These are phyloP conservation scores for Fusarium udum DNA, from an alignment of 2,329 filamentous ascomycete species.

Conservation along the genomic window DNA sequence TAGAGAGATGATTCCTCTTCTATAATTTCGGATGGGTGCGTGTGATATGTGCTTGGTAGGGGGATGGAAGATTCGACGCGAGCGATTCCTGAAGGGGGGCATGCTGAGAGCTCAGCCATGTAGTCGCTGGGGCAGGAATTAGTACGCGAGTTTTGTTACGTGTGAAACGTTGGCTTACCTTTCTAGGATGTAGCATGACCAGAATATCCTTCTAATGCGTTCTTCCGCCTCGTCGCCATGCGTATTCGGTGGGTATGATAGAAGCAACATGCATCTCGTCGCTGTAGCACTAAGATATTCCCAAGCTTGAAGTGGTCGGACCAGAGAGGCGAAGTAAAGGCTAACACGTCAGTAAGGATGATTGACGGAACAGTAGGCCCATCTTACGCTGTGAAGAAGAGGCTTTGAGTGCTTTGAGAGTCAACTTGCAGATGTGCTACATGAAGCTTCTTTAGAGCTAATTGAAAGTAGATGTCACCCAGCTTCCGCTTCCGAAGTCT, in stretches of 20 bases:
- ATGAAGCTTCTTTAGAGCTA: conserved; percentile 56
- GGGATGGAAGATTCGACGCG: conserved; percentile 61
- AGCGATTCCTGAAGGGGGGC: conserved; percentile 61
- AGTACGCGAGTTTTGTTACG: fast-evolving
- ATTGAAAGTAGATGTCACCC: conserved; percentile 57
- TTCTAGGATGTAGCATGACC: conserved; percentile 65
- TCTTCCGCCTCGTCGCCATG: conserved; percentile 55
- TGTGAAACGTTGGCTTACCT: conserved; percentile 44
- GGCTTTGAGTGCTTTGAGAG: conserved; percentile 57
- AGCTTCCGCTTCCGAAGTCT: conserved; percentile 48
- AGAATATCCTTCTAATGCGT: conserved; percentile 61
- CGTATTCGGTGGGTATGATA: conserved; percentile 53
- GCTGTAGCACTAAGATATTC: conserved; percentile 60
- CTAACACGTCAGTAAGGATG: background rate
- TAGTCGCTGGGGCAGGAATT: conserved; percentile 53
- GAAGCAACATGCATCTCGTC: conserved; percentile 59
- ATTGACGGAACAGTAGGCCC: fast-evolving
- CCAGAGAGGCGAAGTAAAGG: conserved; percentile 60
- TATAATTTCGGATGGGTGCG: conserved; percentile 50
- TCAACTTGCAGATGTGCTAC: conserved; percentile 58
- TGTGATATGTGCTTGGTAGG: conserved; percentile 58
- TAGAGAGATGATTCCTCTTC: conserved; percentile 62
- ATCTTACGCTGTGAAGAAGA: conserved; percentile 60
- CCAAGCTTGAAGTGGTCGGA: conserved; percentile 62
- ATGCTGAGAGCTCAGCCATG: conserved; percentile 60